Evolutionary conservation across 495 filamentous ascomycete species (phyloP).

Genomic region (Penicillium canescens): DNA sequence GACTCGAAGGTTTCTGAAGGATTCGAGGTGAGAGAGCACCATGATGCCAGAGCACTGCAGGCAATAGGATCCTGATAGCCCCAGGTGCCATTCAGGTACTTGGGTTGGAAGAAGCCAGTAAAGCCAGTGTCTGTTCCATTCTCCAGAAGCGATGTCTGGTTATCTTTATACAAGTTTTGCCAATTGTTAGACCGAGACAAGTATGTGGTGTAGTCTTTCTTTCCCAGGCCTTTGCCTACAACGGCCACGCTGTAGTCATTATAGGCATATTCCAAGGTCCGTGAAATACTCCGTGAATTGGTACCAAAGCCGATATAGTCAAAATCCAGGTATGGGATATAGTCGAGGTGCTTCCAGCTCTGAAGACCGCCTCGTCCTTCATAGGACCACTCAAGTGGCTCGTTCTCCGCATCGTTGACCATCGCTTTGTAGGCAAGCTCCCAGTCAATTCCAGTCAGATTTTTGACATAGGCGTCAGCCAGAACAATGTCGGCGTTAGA

Average conservation of each 20-base stretch:
- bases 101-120: slow-evolving; percentile 68
- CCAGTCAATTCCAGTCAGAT: slow-evolving; percentile 67
- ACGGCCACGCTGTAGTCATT: slow-evolving; percentile 71
- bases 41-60: slow-evolving; percentile 56
- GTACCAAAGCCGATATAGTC: slow-evolving; percentile 69
- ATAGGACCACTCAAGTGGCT: slow-evolving; percentile 70
- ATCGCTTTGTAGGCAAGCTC: slow-evolving; percentile 68
- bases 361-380: slow-evolving; percentile 69
- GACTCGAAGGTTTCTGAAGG: slow-evolving; percentile 70
- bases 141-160: slow-evolving; percentile 55
- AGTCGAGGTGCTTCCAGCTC: slow-evolving; percentile 66
- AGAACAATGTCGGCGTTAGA: slow-evolving; percentile 76
- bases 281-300: slow-evolving; percentile 68
- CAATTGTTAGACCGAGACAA: slow-evolving; percentile 61
- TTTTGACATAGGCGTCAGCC: slow-evolving; percentile 69
- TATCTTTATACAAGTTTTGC: slow-evolving; percentile 65
- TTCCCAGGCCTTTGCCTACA: slow-evolving; percentile 56
- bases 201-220: slow-evolving; percentile 59
- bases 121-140: slow-evolving; percentile 63
- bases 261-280: slow-evolving; percentile 76
- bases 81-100: slow-evolving; percentile 65
- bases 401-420: slow-evolving; percentile 75
- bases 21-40: slow-evolving; percentile 64
- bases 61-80: slow-evolving; percentile 69
- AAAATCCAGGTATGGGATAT: slow-evolving; percentile 70